Base-by-base conservation (phyloP, 176 grass and related monocot genomes). In the Raddia distichophylla region DNA sequence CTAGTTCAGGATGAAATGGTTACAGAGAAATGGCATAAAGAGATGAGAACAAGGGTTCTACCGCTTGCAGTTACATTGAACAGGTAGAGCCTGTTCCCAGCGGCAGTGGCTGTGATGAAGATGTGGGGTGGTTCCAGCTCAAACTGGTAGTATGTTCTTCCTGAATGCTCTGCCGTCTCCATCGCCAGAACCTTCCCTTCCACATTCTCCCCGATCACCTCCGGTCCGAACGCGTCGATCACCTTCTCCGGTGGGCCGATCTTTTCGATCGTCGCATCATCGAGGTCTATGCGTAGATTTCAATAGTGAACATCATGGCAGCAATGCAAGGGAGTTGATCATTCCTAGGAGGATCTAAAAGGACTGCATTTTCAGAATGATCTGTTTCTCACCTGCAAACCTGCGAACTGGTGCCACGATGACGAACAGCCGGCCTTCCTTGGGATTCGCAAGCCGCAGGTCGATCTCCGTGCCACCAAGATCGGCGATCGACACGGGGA, bases 391-490 rank as follows among this genome's bases (percentile, higher is more conserved):
- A 98, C 95, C 95, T 86, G 93, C 89, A 83, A 95, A 99, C 78
- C 93, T 86, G 8, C 81, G 90, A 75, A 94, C 89, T 1, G 96
- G 93, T 19, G 96, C 93, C 52, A 99, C 96, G 12, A 99, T 74
- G 71, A 99, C 91, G 46, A 84, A 95, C 34, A 93, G 18, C 5
- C 96, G 87, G 3, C 96, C 96, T 73, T 98, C 67, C 85, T 98
- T 86, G 9, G 93, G 57, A 80, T 84, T 95, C 11, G 68, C 89
- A 44, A 95, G 90, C 45, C 96, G 92, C 61, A 99, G 90, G 34
- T 99, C 96, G 10, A 99, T 99, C 87, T 99, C 96, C 1, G 96
- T 99, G 37, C 96, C 96, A 59, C 93, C 93, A 7, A 99, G 96
- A 88, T 95, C 96, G 80, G 96, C 96, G 88, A 99, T 99, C 8